A percentile compares a stretch with the other conserved stretches of the same genome.
These are phyloP conservation scores for Pyrenochaeta sp. DNA, from an alignment of 2,329 filamentous ascomycete genomes.

Conservation along the genomic window DNA sequence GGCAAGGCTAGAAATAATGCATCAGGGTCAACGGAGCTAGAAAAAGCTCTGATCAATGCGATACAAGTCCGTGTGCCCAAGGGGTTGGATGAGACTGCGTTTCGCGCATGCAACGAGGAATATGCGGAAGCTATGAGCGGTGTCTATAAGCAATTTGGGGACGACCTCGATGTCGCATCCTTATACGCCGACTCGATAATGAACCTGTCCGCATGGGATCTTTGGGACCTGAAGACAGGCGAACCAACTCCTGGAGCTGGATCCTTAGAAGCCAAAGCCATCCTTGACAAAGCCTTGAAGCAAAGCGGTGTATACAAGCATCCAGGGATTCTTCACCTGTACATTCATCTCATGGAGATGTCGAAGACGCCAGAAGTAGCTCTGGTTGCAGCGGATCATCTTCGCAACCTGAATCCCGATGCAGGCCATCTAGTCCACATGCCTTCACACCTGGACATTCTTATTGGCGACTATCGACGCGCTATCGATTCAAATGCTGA, in stretches of 20 bases:
- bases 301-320: constrained; percentile 63
- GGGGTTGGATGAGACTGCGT: constrained; percentile 52
- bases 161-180: constrained; percentile 70
- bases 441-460: constrained; percentile 78
- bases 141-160: constrained; percentile 62
- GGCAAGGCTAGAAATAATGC: constrained; percentile 54
- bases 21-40: constrained; percentile 57
- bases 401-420: constrained; percentile 73
- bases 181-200: constrained; percentile 72
- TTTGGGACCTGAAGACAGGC: constrained; percentile 70
- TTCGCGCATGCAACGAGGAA: constrained; percentile 62
- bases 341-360: constrained; percentile 83
- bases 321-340: constrained; percentile 76
- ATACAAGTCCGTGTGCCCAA: constrained; percentile 59
- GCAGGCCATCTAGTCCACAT: constrained; percentile 77
- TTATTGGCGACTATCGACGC: constrained; percentile 74
- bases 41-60: constrained; percentile 70
- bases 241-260: constrained; percentile 63
- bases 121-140: constrained; percentile 70
- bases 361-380: constrained; percentile 71
- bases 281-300: constrained; percentile 67
- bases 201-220: constrained; percentile 70
- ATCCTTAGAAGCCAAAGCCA: constrained; percentile 65
- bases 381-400: constrained; percentile 66
- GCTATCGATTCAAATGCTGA: constrained; percentile 73